These are phyloP conservation scores for Gracilaria vermiculophylla DNA, from an alignment of 23 red algal species.

Conservation along the genomic window DNA sequence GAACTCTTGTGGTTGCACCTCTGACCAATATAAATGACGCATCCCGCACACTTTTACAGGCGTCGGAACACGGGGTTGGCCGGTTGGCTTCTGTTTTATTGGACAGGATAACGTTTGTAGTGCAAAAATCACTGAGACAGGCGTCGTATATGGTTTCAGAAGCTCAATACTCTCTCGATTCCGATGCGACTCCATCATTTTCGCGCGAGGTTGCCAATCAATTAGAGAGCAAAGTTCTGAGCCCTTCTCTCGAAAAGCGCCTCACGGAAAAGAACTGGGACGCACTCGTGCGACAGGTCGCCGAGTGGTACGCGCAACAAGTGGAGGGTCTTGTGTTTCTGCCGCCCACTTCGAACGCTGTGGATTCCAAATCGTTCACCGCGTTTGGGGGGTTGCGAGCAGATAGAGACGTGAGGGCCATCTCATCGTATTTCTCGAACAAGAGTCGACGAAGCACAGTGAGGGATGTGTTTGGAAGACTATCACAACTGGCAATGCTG, in stretches of 20 bases:
- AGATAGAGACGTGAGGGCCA: conserved; percentile 77
- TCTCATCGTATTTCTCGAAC: conserved; percentile 69
- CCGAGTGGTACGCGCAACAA: conserved; percentile 69
- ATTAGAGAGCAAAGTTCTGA: conserved; percentile 61
- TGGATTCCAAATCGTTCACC: conserved; percentile 38
- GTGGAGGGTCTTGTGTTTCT: conserved; percentile 65
- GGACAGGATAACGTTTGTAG: conserved; percentile 9
- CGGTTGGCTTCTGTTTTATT: conserved; percentile 45
- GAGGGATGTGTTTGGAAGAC: conserved; percentile 86
- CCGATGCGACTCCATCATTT: conserved; percentile 67
- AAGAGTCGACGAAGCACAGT: conserved; percentile 74
- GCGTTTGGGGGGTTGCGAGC: conserved; percentile 71
- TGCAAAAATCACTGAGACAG: conserved; percentile 43
- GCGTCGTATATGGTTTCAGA: conserved; percentile 59
- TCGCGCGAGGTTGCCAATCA: conserved; percentile 36
- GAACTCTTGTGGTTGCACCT: conserved; percentile 21
- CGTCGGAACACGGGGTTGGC: conserved; percentile 53
- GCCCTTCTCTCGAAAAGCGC: conserved; percentile 56
- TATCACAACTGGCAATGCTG: conserved; percentile 76
- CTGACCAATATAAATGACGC: conserved; percentile 54
- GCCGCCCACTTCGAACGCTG: not conserved
- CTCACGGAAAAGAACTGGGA: conserved; percentile 90
- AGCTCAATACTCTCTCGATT: conserved; percentile 51
- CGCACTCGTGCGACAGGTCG: conserved; percentile 77
- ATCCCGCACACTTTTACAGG: conserved; percentile 44